Percentiles rank a stretch among this genome's conserved stretches.
Conservation (phyloP, 2,329 filamentous ascomycete genomes). For the Dendryphion nanum region DNA sequence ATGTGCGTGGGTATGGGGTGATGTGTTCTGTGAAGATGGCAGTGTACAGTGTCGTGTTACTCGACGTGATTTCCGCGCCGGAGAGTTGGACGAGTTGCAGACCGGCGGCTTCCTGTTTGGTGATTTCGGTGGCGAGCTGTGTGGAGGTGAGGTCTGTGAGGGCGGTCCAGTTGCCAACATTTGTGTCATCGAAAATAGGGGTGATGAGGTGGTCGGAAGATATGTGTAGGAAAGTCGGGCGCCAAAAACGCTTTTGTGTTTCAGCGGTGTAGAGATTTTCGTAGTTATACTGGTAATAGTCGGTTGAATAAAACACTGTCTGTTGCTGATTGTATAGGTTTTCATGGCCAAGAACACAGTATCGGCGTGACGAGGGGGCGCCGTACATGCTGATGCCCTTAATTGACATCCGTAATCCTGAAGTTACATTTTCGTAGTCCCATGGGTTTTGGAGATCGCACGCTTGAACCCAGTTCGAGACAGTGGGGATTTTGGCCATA, state of each 20-base stretch:
- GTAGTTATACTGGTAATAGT: conserved; percentile 7
- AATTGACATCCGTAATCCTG: too few relatives aligned
- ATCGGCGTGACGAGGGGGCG: too few relatives aligned
- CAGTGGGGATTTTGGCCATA: too few relatives aligned
- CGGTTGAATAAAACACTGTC: conserved; percentile 13
- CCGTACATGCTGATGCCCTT: too few relatives aligned
- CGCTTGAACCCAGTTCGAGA: too few relatives aligned
- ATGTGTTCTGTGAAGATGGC: conserved; percentile 19
- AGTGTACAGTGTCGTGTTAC: conserved; percentile 9
- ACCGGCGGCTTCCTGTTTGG: conserved; percentile 7
- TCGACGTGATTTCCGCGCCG: conserved; percentile 10
- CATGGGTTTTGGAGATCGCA: too few relatives aligned
- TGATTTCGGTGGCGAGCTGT: conserved; percentile 13
- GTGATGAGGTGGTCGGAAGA: conserved; percentile 14
- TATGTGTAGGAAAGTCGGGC: conserved; percentile 16
- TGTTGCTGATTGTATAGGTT: too few relatives aligned
- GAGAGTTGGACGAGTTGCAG: conserved; percentile 15
- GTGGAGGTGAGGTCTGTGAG: conserved; percentile 11
- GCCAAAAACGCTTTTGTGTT: conserved; percentile 20
- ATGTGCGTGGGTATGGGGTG: conserved; percentile 14
- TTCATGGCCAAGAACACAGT: too few relatives aligned
- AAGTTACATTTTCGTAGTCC: too few relatives aligned
- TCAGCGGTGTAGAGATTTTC: conserved; percentile 7
- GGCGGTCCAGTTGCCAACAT: conserved; percentile 17
- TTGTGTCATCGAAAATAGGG: conserved; percentile 19